Conservation (phyloP, 1,284 basidiomycete species). For the Caloboletus firmus region DNA sequence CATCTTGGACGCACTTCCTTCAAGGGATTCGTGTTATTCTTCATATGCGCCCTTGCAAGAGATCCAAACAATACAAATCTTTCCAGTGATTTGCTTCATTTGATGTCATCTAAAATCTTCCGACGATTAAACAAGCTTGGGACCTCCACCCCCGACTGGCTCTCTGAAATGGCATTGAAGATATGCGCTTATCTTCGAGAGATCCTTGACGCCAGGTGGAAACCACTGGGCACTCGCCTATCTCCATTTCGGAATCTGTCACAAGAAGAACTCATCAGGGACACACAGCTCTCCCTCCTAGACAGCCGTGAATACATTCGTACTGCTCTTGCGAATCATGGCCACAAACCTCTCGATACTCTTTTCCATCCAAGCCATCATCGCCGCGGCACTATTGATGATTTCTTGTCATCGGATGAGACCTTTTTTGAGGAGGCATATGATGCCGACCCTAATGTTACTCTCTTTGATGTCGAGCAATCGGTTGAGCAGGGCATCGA, state of each 20-base stretch:
- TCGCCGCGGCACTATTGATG: conserved; percentile 7
- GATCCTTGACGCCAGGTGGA: conserved; percentile 4
- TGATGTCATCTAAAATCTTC: conserved; percentile 29
- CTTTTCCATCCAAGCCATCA: conserved; percentile 12
- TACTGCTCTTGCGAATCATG: conserved; percentile 1
- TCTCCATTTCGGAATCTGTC: conserved; percentile 27
- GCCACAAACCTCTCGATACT: neutral
- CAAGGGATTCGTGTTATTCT: conserved; percentile 48
- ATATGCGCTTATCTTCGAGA: neutral
- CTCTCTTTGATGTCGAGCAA: conserved; percentile 37
- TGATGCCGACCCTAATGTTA: conserved; percentile 12
- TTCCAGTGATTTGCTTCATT: conserved; percentile 34
- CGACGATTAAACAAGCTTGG: too few species aligned
- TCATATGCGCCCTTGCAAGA: conserved; percentile 28
- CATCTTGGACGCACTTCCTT: conserved; percentile 32
- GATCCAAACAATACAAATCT: conserved; percentile 2
- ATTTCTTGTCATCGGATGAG: conserved; percentile 18
- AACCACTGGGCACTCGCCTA: neutral
- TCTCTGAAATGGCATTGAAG: conserved; percentile 4
- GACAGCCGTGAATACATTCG: conserved; percentile 28
- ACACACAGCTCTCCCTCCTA: conserved; percentile 32
- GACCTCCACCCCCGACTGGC: neutral
- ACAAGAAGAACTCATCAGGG: conserved; percentile 22
- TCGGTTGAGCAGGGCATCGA: conserved; percentile 30
- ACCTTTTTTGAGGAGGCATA: conserved; percentile 13